These are phyloP conservation scores for Peronospora destructor DNA, from an alignment of 352 stramenopile species.

Conservation along the genomic window DNA sequence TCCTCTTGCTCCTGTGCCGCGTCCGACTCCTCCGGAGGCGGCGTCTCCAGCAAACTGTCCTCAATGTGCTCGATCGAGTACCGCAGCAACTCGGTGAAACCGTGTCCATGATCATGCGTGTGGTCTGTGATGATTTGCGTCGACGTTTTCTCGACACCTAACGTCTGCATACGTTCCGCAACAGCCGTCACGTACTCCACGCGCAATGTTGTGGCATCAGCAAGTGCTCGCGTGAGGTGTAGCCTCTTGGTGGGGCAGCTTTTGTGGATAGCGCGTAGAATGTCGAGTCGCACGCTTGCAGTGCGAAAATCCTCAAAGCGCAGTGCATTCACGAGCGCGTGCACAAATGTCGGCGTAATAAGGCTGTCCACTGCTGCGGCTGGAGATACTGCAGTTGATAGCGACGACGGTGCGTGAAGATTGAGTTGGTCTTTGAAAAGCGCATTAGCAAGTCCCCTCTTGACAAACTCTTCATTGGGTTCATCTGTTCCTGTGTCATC, in stretches of 20 bases:
- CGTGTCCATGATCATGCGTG: constrained; percentile 69
- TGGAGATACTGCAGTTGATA: constrained; percentile 24
- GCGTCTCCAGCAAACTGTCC: constrained; percentile 25
- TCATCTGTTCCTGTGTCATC: constrained; percentile 74
- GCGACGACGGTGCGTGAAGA: constrained; percentile 19
- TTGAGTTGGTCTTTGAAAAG: constrained; percentile 69
- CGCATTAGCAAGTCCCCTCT: constrained; percentile 61
- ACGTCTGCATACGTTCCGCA: constrained; percentile 31
- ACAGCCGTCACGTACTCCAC: constrained; percentile 62
- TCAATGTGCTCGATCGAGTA: constrained; percentile 79
- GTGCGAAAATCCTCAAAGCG: constrained; percentile 85
- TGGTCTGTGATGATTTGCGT: constrained; percentile 41
- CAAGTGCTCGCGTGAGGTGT: constrained; percentile 61
- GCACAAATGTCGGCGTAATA: constrained; percentile 66
- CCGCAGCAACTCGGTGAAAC: constrained; percentile 73
- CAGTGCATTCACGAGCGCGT: constrained; percentile 71
- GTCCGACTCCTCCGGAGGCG: constrained; percentile 16
- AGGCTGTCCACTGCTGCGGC: constrained; percentile 56
- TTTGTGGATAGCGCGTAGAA: constrained; percentile 81
- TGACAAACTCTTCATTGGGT: constrained; percentile 82
- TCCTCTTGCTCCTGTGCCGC: constrained; percentile 19
- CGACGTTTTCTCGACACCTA: constrained; percentile 55
- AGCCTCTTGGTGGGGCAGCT: constrained; percentile 63
- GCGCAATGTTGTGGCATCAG: constrained; percentile 59
- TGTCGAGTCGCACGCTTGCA: constrained; percentile 69